Evolutionary conservation across 441 rosid genomes (phyloP).

Genomic region (Erodium chrysanthum): DNA sequence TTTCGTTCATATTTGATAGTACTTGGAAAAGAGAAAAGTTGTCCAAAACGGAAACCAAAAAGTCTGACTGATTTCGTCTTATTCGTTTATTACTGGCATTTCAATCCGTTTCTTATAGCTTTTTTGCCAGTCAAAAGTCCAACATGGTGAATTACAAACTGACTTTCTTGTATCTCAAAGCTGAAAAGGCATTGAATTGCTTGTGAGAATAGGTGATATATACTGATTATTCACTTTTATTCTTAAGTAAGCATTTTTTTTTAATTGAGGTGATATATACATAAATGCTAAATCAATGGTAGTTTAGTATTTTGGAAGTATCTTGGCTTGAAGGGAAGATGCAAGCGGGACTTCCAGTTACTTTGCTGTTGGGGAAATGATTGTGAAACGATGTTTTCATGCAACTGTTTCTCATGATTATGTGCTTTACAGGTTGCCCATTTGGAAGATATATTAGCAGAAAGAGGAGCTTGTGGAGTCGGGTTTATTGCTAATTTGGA

Average conservation of each 20-base stretch:
- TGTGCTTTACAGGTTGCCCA: slow-evolving; percentile 48
- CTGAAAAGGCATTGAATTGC: background rate
- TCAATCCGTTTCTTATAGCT: background rate
- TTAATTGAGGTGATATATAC: background rate
- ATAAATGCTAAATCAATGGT: background rate
- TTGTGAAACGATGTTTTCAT: background rate
- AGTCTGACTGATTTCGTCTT: background rate
- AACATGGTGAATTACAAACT: no score
- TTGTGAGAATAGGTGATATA: background rate
- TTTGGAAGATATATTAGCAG: slow-evolving; percentile 78
- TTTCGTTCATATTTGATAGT: background rate
- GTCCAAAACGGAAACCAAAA: background rate
- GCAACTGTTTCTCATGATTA: slow-evolving; percentile 9
- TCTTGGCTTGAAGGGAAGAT: background rate
- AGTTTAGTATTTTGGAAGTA: background rate
- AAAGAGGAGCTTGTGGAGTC: slow-evolving; percentile 98
- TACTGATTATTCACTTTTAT: background rate
- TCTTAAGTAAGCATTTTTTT: background rate
- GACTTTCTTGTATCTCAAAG: background rate
- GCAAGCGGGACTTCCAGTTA: background rate
- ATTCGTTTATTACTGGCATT: background rate
- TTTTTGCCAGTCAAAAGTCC: background rate
- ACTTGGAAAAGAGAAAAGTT: background rate
- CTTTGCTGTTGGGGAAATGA: background rate
- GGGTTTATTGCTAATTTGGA: slow-evolving; percentile 96